These are phyloP conservation scores for Sporisorium iseilematis-ciliati DNA, from an alignment of 1,284 basidiomycete species.

Conservation along the genomic window DNA sequence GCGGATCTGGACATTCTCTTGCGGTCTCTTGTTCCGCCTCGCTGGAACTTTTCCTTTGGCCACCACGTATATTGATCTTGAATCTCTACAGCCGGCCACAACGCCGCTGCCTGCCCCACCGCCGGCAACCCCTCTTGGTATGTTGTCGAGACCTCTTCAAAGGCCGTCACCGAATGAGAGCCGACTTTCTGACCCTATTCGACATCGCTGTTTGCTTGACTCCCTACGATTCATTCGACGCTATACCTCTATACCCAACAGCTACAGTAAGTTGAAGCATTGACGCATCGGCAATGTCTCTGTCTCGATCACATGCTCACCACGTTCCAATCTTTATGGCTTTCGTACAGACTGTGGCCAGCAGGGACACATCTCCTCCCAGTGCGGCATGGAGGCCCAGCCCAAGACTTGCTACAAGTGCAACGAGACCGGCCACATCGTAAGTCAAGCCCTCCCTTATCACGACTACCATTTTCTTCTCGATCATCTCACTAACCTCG, in stretches of 20 bases:
- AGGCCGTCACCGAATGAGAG: neutral
- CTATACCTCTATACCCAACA: neutral
- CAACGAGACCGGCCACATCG: conserved; percentile 63
- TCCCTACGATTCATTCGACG: neutral
- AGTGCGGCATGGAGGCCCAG: conserved; percentile 63
- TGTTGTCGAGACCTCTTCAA: conserved; percentile 10
- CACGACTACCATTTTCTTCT: neutral
- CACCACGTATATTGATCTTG: neutral
- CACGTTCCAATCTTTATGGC: neutral
- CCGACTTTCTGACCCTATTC: conserved; percentile 1
- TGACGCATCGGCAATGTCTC: neutral
- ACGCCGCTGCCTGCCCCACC: conserved; percentile 64
- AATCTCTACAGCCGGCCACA: conserved; percentile 60
- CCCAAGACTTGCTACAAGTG: conserved; percentile 68
- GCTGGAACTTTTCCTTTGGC: conserved; percentile 3
- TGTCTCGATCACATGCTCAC: neutral
- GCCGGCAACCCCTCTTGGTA: conserved; percentile 65
- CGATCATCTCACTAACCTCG: neutral
- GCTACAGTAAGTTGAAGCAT: conserved; percentile 1
- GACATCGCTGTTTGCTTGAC: neutral
- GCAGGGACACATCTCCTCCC: conserved; percentile 64
- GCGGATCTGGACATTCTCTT: neutral
- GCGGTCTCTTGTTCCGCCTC: neutral
- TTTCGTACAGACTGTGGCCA: conserved; percentile 58
- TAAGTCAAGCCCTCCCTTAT: conserved; percentile 13